A percentile compares a stretch with the other conserved stretches of the same genome.
Conservation (phyloP, 108 stramenopile species). For the Parietichytrium sp. region DNA sequence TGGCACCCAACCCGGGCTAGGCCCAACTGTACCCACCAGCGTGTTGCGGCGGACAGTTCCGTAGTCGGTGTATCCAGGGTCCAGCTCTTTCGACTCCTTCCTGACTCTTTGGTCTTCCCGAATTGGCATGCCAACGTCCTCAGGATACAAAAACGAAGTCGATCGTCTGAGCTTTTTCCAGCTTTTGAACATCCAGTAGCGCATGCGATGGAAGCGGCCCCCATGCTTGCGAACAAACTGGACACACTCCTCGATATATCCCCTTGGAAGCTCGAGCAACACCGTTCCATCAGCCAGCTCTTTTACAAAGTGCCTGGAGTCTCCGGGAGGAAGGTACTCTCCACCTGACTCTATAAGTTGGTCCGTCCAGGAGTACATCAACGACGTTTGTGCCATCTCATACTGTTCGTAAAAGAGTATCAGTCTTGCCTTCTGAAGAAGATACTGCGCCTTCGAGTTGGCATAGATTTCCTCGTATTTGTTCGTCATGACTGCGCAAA, state of each 20-base stretch:
- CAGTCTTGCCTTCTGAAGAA: constrained; percentile 30
- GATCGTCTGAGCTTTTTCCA: too few species aligned
- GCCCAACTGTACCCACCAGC: too few species aligned
- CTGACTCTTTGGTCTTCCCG: too few species aligned
- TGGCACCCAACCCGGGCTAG: too few species aligned
- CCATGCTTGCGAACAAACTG: background rate
- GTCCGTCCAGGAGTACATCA: background rate
- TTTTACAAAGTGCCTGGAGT: constrained; percentile 4
- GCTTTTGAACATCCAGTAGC: background rate
- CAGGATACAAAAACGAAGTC: too few species aligned
- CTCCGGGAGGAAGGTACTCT: background rate
- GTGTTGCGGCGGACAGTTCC: too few species aligned
- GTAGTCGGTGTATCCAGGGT: too few species aligned
- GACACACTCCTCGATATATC: constrained; percentile 28
- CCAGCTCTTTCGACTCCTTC: too few species aligned
- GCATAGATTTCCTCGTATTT: constrained; percentile 5
- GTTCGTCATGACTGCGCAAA: constrained; percentile 35
- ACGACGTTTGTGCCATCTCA: constrained; percentile 15
- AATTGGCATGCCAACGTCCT: too few species aligned
- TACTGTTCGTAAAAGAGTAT: constrained; percentile 30
- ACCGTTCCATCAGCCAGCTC: constrained; percentile 10
- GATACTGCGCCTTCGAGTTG: background rate
- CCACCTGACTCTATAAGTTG: background rate
- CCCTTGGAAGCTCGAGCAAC: background rate
- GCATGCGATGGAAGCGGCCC: background rate